Evolutionary conservation across 2,329 filamentous ascomycete species (phyloP).

Genomic region (Zymoseptoria ardabiliae): DNA sequence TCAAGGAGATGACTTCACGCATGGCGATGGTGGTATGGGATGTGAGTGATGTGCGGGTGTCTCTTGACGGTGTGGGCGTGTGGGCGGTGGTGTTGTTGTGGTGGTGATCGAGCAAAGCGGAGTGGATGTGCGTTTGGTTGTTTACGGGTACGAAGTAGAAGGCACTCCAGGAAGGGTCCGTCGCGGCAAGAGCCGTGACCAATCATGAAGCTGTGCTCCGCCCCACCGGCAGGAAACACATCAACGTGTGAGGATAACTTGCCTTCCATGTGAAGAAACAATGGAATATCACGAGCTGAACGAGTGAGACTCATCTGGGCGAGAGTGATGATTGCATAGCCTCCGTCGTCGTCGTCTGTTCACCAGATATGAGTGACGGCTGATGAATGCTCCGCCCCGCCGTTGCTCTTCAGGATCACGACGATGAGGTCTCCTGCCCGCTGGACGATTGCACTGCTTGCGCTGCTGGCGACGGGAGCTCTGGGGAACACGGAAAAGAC

Average conservation of each 20-base stretch:
- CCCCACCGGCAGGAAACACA: too few species aligned
- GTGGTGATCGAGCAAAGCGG: slow-evolving; percentile 3
- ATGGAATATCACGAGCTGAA: not conserved
- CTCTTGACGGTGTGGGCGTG: slow-evolving; percentile 13
- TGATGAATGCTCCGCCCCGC: not conserved
- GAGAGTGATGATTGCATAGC: not conserved
- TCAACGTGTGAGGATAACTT: too few species aligned
- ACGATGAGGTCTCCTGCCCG: slow-evolving; percentile 21
- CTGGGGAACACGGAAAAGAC: slow-evolving; percentile 80
- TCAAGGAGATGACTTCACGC: slow-evolving; percentile 99
- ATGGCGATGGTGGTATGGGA: slow-evolving; percentile 51
- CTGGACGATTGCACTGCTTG: slow-evolving; percentile 18
- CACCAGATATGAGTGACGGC: slow-evolving; percentile 1
- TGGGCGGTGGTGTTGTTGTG: slow-evolving; percentile 7
- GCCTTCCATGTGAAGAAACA: too few species aligned
- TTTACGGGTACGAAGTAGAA: slow-evolving; percentile 4
- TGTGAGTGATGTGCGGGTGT: slow-evolving; percentile 11
- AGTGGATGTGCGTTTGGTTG: slow-evolving; percentile 9
- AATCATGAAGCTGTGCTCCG: not conserved
- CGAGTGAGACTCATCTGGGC: not conserved
- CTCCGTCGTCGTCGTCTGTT: not conserved
- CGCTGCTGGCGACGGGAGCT: slow-evolving; percentile 20
- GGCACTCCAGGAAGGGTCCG: not conserved
- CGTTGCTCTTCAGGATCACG: slow-evolving; percentile 7
- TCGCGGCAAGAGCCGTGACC: not conserved